A percentile compares a stretch with the other conserved stretches of the same genome.
Evolutionary conservation across 345 rosid species (phyloP).

Genomic region (Jatropha curcas): DNA sequence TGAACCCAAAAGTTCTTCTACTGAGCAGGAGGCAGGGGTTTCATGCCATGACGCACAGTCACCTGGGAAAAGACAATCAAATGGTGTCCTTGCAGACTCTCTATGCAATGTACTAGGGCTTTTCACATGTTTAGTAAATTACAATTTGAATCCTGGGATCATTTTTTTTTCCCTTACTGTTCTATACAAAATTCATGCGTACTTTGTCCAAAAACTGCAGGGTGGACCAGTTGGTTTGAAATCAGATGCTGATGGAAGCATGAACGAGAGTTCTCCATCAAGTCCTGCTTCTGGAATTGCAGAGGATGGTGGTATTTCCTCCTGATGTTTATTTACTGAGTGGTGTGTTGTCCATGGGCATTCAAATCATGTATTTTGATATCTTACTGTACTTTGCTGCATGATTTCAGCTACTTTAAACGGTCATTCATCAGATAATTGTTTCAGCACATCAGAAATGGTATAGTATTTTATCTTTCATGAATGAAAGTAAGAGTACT

Average conservation of each 20-base stretch:
- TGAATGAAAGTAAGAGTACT: background rate
- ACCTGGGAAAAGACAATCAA: slow-evolving; percentile 40
- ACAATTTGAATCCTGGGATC: slow-evolving; percentile 15
- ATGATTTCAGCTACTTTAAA: slow-evolving; percentile 42
- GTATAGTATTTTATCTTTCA: slow-evolving; percentile 31
- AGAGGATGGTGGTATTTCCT: slow-evolving; percentile 40
- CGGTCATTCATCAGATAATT: slow-evolving; percentile 24
- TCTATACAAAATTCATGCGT: slow-evolving; percentile 12
- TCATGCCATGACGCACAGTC: slow-evolving; percentile 40
- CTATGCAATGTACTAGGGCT: slow-evolving; percentile 50
- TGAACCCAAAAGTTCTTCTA: slow-evolving; percentile 34
- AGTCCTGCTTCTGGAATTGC: slow-evolving; percentile 53
- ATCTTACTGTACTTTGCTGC: slow-evolving; percentile 34
- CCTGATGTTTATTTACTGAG: background rate
- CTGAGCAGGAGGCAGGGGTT: slow-evolving; percentile 35
- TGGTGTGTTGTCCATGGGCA: slow-evolving; percentile 8
- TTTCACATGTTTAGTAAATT: slow-evolving; percentile 19
- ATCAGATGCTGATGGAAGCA: slow-evolving; percentile 51
- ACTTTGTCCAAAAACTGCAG: slow-evolving; percentile 37
- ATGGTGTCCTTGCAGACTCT: slow-evolving; percentile 40
- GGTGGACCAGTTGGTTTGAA: slow-evolving; percentile 45
- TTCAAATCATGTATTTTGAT: slow-evolving; percentile 17
- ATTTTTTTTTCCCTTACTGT: background rate
- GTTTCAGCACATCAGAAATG: slow-evolving; percentile 40
- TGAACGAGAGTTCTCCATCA: slow-evolving; percentile 48